These are phyloP conservation scores for Canariomyces notabilis DNA, from an alignment of 2,329 filamentous ascomycete species.

Conservation along the genomic window DNA sequence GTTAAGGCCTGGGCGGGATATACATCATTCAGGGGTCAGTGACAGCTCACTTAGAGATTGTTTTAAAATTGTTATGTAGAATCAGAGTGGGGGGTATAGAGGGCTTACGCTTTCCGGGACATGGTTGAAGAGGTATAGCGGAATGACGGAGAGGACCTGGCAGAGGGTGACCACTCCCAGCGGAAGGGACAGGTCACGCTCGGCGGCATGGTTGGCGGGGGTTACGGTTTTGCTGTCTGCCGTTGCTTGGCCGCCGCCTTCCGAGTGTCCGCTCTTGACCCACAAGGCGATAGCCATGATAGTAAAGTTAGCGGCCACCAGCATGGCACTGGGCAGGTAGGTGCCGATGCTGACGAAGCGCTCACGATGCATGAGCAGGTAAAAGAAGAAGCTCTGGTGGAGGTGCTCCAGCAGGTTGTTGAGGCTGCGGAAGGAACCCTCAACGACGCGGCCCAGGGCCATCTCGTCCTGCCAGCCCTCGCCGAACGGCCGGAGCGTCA, in stretches of 20 bases:
- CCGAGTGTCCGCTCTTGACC: slow-evolving; percentile 70
- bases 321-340: slow-evolving; percentile 95
- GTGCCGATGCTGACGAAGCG: slow-evolving; percentile 97
- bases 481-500: slow-evolving; percentile 86
- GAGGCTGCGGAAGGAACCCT: slow-evolving; percentile 85
- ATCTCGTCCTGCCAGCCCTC: slow-evolving; percentile 97
- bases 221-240: slow-evolving; percentile 26
- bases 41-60: too few relatives aligned
- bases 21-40: too few relatives aligned
- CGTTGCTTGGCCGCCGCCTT: slow-evolving; percentile 15
- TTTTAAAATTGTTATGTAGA: not conserved
- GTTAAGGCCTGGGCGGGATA: slow-evolving; percentile 47
- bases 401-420: slow-evolving; percentile 96
- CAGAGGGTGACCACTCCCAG: slow-evolving; percentile 65
- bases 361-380: slow-evolving; percentile 84
- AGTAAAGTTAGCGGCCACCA: slow-evolving; percentile 89
- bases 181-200: slow-evolving; percentile 67
- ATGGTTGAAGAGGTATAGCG: slow-evolving; percentile 82
- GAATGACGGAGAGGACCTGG: slow-evolving; percentile 73
- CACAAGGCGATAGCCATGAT: slow-evolving; percentile 94
- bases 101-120: slow-evolving; percentile 57
- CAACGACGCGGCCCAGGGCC: slow-evolving; percentile 82
- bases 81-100: not conserved
- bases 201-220: slow-evolving; percentile 34
- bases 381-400: slow-evolving; percentile 99